Base-by-base conservation (phyloP, 495 filamentous ascomycete genomes). In the Podospora pseudopauciseta region DNA sequence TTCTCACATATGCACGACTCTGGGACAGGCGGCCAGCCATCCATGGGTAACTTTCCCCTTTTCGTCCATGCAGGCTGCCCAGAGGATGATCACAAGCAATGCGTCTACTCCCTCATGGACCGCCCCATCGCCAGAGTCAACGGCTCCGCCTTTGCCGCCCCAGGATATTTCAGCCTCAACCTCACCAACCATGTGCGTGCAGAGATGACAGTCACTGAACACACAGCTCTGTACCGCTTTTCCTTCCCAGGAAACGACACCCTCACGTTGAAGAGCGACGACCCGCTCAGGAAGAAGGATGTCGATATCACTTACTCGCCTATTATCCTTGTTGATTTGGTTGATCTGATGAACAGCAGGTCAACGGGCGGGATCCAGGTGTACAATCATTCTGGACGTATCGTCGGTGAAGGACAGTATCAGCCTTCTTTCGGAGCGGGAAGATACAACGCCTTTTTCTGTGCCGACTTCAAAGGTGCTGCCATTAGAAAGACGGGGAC, bases 41-140 rank as follows among this genome's bases (percentile, higher is more conserved):
- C 88, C 2, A 73, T 94, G 69, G 91, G 91, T 28, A 91, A 92
- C 73, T 93, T 93, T 70, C 89, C 90, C 0, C 80, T 93, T 0
- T 93, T 93, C 68, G 82, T 87, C 1, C 87, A 90, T 54, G 83
- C 87, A 7, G 80, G 86, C 28, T 94, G 91, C 66, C 83, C 86
- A 0, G 82, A 84, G 19, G 87, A 91, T 68, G 82, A 90, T 67
- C 79, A 87, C 67, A 75, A 85, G 56, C 79, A 85, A 39, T 93
- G 91, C 75, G 77, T 81, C 39, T 93, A 84, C 77, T 80, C 84
- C 7, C 79, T 80, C 34, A 71, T 72, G n/a, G 75, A 82, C 19
- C 78, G 89, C 64, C 79, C 82, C 0, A 73, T 82, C 0, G 27
- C 75, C 2, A 85, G 85, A 68, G 76, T 85, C 15, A 80, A 81